Percentiles rank a stretch among this genome's conserved stretches.
These are phyloP conservation scores for Vinca major DNA, from an alignment of 305 asterid species.

Conservation along the genomic window DNA sequence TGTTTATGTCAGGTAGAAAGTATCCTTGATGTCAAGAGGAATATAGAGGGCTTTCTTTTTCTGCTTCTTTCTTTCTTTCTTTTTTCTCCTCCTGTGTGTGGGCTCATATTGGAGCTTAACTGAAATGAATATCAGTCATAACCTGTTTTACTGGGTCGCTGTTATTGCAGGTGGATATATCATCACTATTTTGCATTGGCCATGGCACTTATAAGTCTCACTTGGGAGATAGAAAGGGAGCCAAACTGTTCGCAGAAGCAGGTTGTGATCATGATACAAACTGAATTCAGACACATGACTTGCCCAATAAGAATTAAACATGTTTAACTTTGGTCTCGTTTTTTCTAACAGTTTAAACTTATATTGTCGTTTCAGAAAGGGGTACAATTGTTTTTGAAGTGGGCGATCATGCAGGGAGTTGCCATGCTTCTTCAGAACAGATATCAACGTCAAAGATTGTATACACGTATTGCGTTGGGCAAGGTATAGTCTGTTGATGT, in stretches of 20 bases:
- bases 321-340: not conserved
- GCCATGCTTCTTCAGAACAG: slow-evolving; percentile 95
- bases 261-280: slow-evolving; percentile 50
- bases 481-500: slow-evolving; percentile 42
- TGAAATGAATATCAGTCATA: no score
- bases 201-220: slow-evolving; percentile 96
- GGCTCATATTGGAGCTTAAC: no score
- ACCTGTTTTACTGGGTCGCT: no score
- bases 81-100: no score
- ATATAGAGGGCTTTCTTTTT: no score
- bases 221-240: slow-evolving; percentile 88
- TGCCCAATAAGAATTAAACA: not conserved
- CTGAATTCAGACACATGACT: not conserved
- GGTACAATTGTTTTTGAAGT: slow-evolving; percentile 65
- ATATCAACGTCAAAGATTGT: slow-evolving; percentile 93
- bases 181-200: slow-evolving; percentile 91
- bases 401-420: slow-evolving; percentile 99
- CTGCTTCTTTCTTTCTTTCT: no score
- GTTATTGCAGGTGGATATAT: slow-evolving; percentile 37
- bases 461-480: slow-evolving; percentile 97
- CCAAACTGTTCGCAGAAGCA: slow-evolving; percentile 82
- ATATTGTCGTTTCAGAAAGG: slow-evolving; percentile 54
- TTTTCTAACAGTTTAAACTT: slow-evolving; percentile 7
- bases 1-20: no score
- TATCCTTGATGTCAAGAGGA: no score